These are phyloP conservation scores for Solanum chacoense DNA, from an alignment of 305 asterid genomes.

Conservation along the genomic window DNA sequence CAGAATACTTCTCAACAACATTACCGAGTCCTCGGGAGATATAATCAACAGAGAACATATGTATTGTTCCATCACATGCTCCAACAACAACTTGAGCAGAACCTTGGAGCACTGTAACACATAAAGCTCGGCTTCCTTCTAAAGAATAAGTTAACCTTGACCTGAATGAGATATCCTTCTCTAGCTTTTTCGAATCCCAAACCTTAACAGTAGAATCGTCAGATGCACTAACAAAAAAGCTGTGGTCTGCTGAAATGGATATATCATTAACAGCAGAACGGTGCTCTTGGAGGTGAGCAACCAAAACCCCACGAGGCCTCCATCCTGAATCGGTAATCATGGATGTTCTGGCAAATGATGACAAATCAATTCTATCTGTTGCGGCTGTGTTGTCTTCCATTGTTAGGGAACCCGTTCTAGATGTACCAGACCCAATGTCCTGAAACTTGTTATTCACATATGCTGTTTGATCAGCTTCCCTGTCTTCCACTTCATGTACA, in stretches of 20 bases:
- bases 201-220: constrained; percentile 94
- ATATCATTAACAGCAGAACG: constrained; percentile 87
- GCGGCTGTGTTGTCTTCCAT: constrained; percentile 40
- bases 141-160: constrained; percentile 88
- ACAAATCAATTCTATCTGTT: constrained; percentile 48
- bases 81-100: constrained; percentile 83
- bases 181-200: constrained; percentile 98
- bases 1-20: constrained; percentile 91
- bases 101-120: constrained; percentile 80
- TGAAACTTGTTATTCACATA: constrained; percentile 44
- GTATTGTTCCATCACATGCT: constrained; percentile 87
- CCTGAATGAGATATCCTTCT: constrained; percentile 96
- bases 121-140: constrained; percentile 82
- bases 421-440: constrained; percentile 53
- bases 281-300: constrained; percentile 98
- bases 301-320: constrained; percentile 99
- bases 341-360: constrained; percentile 59
- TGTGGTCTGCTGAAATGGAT: constrained; percentile 83
- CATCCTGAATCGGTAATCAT: constrained; percentile 94
- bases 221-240: constrained; percentile 94
- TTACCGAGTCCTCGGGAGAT: constrained; percentile 89
- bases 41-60: constrained; percentile 85
- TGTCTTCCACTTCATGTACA: constrained; percentile 92
- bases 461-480: constrained; percentile 64
- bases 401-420: constrained; percentile 48